phyloP scores from a whole-genome alignment of 164 flowering plant genomes.

The Vitis vinifera region DNA sequence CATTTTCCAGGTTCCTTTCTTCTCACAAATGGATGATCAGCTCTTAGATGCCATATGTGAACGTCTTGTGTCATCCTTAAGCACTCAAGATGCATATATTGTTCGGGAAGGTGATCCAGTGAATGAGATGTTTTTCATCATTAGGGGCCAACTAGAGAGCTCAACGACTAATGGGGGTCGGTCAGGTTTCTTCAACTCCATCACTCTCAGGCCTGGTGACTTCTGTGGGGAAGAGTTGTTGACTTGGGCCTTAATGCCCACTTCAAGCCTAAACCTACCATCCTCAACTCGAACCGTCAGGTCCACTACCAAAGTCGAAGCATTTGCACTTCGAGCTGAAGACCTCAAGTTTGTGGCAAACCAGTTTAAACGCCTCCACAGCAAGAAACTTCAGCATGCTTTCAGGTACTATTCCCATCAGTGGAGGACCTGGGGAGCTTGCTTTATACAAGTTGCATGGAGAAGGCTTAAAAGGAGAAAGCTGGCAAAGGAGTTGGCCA shows the following conservation, averaged over 20 bases:
- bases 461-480: conserved; percentile 35
- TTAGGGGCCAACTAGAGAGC: conserved; percentile 60
- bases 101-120: conserved; percentile 64
- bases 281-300: conserved; percentile 54
- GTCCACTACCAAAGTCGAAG: conserved; percentile 51
- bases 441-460: conserved; percentile 53
- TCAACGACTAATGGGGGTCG: conserved; percentile 58
- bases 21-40: conserved; percentile 60
- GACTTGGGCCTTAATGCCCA: conserved; percentile 57
- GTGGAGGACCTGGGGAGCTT: conserved; percentile 63
- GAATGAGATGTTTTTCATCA: conserved; percentile 57
- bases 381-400: conserved; percentile 61
- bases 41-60: conserved; percentile 61
- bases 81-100: conserved; percentile 46
- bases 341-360: conserved; percentile 51
- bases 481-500: conserved; percentile 37
- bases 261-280: conserved; percentile 41
- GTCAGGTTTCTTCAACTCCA: conserved; percentile 57
- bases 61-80: conserved; percentile 44
- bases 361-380: conserved; percentile 53
- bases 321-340: conserved; percentile 52
- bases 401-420: conserved; percentile 59
- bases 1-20: conserved; percentile 48
- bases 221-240: conserved; percentile 64
- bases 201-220: conserved; percentile 53